Percentiles rank a stretch among this genome's conserved stretches.
Evolutionary conservation across 1,284 basidiomycete genomes (phyloP).

Genomic region (Ceratobasidium sp.): DNA sequence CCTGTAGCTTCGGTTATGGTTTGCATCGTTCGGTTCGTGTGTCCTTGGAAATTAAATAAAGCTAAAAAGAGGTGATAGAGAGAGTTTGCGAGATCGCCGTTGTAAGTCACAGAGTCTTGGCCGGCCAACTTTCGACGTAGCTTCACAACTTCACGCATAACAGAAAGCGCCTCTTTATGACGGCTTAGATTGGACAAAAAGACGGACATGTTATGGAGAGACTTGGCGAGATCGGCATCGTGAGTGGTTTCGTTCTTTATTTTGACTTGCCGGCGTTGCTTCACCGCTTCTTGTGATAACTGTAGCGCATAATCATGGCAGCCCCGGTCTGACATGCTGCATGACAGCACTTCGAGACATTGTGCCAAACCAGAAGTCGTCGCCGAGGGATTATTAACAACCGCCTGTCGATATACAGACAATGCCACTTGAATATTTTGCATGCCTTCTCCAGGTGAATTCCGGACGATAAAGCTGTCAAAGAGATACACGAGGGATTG

Average conservation of each 20-base stretch:
- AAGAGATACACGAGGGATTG: neutral
- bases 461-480: neutral
- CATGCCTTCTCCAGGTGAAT: neutral
- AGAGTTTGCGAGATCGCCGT: constrained; percentile 5
- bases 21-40: neutral
- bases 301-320: neutral
- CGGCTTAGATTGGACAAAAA: neutral
- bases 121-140: constrained; percentile 5
- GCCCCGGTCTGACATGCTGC: neutral
- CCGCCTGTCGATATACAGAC: neutral
- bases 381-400: neutral
- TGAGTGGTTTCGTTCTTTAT: neutral
- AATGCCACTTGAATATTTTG: neutral
- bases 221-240: neutral
- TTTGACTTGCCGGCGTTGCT: neutral
- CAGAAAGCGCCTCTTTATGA: neutral
- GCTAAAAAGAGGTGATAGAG: neutral
- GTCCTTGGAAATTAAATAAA: neutral
- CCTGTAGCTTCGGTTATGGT: neutral
- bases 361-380: neutral
- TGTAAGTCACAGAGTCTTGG: neutral
- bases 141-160: neutral
- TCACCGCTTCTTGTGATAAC: neutral
- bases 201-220: neutral
- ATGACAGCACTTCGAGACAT: neutral